These are phyloP conservation scores for Pseudogymnoascus sp. DNA, from an alignment of 2,329 filamentous ascomycete species.

Conservation along the genomic window DNA sequence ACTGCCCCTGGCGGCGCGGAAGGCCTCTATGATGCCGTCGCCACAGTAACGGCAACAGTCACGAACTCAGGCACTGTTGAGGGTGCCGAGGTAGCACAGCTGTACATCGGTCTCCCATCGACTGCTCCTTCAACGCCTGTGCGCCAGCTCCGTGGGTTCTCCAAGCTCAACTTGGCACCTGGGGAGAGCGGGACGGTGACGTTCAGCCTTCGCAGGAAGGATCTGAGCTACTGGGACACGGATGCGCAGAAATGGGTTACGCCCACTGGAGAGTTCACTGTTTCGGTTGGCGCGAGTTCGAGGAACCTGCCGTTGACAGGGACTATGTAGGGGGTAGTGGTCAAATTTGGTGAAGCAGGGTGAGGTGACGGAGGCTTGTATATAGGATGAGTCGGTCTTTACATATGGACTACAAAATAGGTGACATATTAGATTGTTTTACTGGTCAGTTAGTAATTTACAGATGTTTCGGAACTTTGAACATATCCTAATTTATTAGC, in stretches of 20 bases:
- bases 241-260: conserved; percentile 72
- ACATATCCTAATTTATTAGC: not conserved
- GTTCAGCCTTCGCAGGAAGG: conserved; percentile 65
- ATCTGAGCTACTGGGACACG: conserved; percentile 81
- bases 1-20: conserved; percentile 40
- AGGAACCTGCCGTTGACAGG: conserved; percentile 24
- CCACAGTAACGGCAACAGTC: conserved; percentile 48
- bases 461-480: not conserved
- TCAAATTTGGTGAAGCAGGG: conserved; percentile 31
- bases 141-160: conserved; percentile 55
- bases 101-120: conserved; percentile 32
- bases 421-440: not conserved
- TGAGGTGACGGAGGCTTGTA: not conserved
- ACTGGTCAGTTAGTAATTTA: not conserved
- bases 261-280: conserved; percentile 24
- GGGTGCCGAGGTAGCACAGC: conserved; percentile 46
- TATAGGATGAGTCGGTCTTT: conserved; percentile 4
- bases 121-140: conserved; percentile 36
- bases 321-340: conserved; percentile 23
- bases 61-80: conserved; percentile 50
- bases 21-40: conserved; percentile 54
- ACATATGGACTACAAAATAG: not conserved
- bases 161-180: conserved; percentile 43
- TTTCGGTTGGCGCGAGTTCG: conserved; percentile 28
- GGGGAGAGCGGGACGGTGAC: conserved; percentile 38